Conservation (phyloP, 1,139 yeast genomes). For the Yamadazyma taylorii region DNA sequence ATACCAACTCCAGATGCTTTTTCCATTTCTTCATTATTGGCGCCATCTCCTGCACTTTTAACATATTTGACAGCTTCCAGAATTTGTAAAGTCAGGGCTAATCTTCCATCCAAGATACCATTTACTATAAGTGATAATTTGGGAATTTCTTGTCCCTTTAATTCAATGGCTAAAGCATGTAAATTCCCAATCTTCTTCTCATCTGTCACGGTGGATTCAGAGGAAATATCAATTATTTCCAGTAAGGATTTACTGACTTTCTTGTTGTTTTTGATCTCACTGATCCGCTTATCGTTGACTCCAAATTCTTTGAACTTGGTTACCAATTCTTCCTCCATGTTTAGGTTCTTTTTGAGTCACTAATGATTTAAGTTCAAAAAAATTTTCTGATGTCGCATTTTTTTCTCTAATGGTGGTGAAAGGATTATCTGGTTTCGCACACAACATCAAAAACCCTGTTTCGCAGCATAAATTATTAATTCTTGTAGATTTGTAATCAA, state of each 20-base stretch:
- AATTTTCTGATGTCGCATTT: no score
- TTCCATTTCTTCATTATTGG: conserved; percentile 49
- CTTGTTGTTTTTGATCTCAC: conserved; percentile 79
- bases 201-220: conserved; percentile 31
- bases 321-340: conserved; percentile 32
- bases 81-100: conserved; percentile 71
- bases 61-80: conserved; percentile 80
- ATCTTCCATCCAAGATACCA: conserved; percentile 62
- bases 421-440: no score
- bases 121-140: conserved; percentile 53
- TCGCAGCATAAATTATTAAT: no score
- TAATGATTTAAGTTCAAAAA: no score
- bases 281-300: conserved; percentile 65
- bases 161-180: conserved; percentile 73
- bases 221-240: conserved; percentile 44
- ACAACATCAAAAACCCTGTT: no score
- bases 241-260: conserved; percentile 74
- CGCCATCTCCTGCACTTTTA: conserved; percentile 44
- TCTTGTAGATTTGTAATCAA: not conserved
- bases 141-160: conserved; percentile 46
- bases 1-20: conserved; percentile 80
- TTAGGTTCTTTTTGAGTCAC: not conserved
- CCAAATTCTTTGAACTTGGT: conserved; percentile 60
- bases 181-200: conserved; percentile 61
- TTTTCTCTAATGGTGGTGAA: not conserved